Evolutionary conservation across 106 monocot species (phyloP), one percentile per base, ranked within the genome.

Genomic region (Dioscorea alata): DNA sequence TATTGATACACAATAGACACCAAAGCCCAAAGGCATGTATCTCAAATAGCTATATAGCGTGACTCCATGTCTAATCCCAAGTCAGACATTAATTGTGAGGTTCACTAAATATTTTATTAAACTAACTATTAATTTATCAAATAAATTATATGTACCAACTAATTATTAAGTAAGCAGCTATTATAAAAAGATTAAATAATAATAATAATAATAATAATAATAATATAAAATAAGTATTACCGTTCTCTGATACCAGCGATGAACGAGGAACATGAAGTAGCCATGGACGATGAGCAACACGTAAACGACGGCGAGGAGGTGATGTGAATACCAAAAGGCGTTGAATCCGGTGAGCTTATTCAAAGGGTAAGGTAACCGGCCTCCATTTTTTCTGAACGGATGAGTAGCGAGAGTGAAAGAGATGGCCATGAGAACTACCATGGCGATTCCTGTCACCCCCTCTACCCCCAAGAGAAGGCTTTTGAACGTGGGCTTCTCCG

Each of bases 251-350:
- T 89, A 89, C 93, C 89, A 89, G 4, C 71, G 58, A 78, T 80
- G 86, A 18, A 89, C 88, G 20, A 93, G 83, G 73, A 73, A 86
- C 65, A 94, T 59, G 75, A 80, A 94, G 82, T 82, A 84, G 23
- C 89, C 86, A 34, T 94, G 93, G 62, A 84, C 68, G 35, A 94
- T 34, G 19, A 94, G 93, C 48, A 94, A 68, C 4, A 71, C 79
- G 73, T 93, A 93, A 48, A 86, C 89, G 52, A 89, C 57, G 20
- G 73, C 86, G 23, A 93, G 82, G 21, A 93, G 84, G 69, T 93
- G 93, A 65, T 93, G 88, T 20, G 92, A 88, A 73, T 92, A 92
- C 92, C 92, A 92, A 69, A 92, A 92, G 28, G 91, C 85, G 57
- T 89, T 93, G 89, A 93, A 93, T 8, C 93, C 93, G 28, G 88